A percentile compares a stretch with the other conserved stretches of the same genome.
Evolutionary conservation across 2,329 filamentous ascomycete genomes (phyloP).

Genomic region (Magnaporthiopsis poae): DNA sequence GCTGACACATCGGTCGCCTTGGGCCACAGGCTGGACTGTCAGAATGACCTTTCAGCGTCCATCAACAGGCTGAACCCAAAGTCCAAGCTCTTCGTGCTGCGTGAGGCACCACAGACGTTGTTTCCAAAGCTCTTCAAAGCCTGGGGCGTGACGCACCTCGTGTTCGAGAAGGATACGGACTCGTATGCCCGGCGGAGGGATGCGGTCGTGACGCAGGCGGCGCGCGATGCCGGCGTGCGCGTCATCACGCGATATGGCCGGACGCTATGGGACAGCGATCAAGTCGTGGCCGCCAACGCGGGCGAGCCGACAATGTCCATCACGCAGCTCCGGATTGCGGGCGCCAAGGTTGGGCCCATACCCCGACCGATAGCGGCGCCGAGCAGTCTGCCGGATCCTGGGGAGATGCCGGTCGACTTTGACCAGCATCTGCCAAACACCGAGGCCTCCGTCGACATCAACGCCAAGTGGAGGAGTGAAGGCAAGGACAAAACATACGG

Average conservation of each 20-base stretch:
- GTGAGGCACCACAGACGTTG: slow-evolving; percentile 62
- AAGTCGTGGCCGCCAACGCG: slow-evolving; percentile 53
- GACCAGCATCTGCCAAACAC: slow-evolving; percentile 19
- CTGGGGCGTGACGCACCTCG: slow-evolving; percentile 66
- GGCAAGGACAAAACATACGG: slow-evolving; percentile 46
- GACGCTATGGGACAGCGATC: slow-evolving; percentile 65
- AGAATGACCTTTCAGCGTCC: slow-evolving; percentile 56
- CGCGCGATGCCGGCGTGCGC: slow-evolving; percentile 54
- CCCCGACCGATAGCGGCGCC: slow-evolving; percentile 53
- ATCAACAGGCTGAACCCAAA: slow-evolving; percentile 61
- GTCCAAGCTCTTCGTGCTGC: slow-evolving; percentile 61
- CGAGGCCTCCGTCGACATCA: slow-evolving; percentile 46
- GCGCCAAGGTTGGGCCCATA: slow-evolving; percentile 52
- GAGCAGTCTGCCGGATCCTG: slow-evolving; percentile 51
- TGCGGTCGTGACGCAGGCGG: slow-evolving; percentile 45
- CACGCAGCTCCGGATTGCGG: slow-evolving; percentile 53
- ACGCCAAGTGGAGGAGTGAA: slow-evolving; percentile 42
- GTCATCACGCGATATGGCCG: slow-evolving; percentile 56
- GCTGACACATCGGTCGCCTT: background rate
- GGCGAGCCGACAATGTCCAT: slow-evolving; percentile 69
- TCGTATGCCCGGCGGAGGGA: slow-evolving; percentile 60
- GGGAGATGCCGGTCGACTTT: slow-evolving; percentile 49
- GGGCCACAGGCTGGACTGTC: slow-evolving; percentile 54
- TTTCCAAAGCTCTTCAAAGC: slow-evolving; percentile 62
- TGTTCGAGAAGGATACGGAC: slow-evolving; percentile 73